These are phyloP conservation scores for Rhodotorula sp. DNA, from an alignment of 1,284 basidiomycete species.

Conservation along the genomic window DNA sequence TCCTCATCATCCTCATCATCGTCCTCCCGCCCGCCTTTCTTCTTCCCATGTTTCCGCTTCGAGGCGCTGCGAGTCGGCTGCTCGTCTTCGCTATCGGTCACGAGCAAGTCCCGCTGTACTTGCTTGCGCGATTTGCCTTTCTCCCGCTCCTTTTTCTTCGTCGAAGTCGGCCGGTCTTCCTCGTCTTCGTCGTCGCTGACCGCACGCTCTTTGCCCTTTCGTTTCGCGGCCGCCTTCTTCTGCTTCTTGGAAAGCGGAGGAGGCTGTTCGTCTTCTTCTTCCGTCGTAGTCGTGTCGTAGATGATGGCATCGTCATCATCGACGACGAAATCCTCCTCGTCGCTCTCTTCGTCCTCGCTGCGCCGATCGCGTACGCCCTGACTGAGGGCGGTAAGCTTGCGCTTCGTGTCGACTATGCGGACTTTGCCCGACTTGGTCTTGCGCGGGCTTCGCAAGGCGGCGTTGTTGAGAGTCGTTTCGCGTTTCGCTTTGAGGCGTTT, in stretches of 20 bases:
- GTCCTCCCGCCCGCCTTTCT: not conserved
- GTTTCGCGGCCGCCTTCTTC: not conserved
- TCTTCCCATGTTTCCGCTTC: conserved; percentile 5
- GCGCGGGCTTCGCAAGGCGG: not conserved
- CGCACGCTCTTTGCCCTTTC: not conserved
- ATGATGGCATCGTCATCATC: conserved; percentile 18
- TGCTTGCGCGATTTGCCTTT: conserved; percentile 2
- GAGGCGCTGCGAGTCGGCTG: not conserved
- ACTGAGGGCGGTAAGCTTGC: conserved; percentile 1
- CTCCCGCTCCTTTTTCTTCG: not conserved
- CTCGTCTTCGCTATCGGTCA: not conserved
- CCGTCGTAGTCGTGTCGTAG: conserved; percentile 6
- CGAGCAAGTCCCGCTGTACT: not conserved
- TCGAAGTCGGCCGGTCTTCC: not conserved
- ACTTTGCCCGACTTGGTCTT: not conserved
- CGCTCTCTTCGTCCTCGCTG: conserved; percentile 11
- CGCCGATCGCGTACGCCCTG: conserved; percentile 11
- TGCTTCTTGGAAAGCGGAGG: not conserved
- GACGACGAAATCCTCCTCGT: conserved; percentile 12
- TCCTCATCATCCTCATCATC: not conserved
- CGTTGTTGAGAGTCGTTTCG: not conserved
- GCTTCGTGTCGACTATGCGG: not conserved
- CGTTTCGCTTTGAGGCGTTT: not conserved
- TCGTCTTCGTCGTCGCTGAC: not conserved
- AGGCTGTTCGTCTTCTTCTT: conserved; percentile 3